phyloP scores from a whole-genome alignment of 2,329 filamentous ascomycete species.

The Didymella segeticola region DNA sequence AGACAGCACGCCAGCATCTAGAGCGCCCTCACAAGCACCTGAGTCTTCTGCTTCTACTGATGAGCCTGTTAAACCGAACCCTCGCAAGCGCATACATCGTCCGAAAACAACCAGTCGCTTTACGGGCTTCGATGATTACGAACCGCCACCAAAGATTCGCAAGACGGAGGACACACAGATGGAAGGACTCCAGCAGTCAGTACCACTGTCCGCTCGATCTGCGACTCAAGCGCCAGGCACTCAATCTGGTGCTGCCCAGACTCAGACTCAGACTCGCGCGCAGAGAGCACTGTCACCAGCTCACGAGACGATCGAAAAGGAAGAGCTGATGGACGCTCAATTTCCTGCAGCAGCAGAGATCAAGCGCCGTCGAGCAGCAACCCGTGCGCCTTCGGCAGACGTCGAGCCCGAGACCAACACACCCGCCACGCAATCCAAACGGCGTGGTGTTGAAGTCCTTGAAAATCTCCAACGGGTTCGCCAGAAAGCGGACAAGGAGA shows the following conservation, averaged over 20 bases:
- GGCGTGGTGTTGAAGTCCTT: slow-evolving; percentile 50
- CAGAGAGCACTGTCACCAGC: slow-evolving; percentile 41
- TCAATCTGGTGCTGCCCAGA: slow-evolving; percentile 25
- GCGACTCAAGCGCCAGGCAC: slow-evolving; percentile 18
- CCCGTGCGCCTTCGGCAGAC: slow-evolving; percentile 36
- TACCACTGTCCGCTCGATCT: slow-evolving; percentile 3
- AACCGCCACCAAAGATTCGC: slow-evolving; percentile 38
- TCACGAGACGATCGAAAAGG: slow-evolving; percentile 46
- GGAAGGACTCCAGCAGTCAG: slow-evolving; percentile 34
- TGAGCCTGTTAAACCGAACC: slow-evolving; percentile 32
- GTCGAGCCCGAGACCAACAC: slow-evolving; percentile 50
- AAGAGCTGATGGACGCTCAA: slow-evolving; percentile 72
- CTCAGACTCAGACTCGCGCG: slow-evolving; percentile 11
- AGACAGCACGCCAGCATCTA: slow-evolving; percentile 23
- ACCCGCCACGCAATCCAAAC: slow-evolving; percentile 23
- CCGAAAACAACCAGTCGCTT: slow-evolving; percentile 62
- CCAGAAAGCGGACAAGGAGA: slow-evolving; percentile 61
- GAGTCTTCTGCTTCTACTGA: slow-evolving; percentile 22
- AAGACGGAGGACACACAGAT: slow-evolving; percentile 38
- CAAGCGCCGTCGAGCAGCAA: slow-evolving; percentile 70
- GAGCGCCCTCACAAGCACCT: slow-evolving; percentile 26
- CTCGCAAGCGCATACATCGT: slow-evolving; percentile 43
- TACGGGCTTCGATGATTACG: slow-evolving; percentile 73
- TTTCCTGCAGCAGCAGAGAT: slow-evolving; percentile 78
- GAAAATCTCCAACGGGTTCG: slow-evolving; percentile 45